Base-by-base conservation (phyloP, 2,329 filamentous ascomycete species). In the Magnaporthales sp. region DNA sequence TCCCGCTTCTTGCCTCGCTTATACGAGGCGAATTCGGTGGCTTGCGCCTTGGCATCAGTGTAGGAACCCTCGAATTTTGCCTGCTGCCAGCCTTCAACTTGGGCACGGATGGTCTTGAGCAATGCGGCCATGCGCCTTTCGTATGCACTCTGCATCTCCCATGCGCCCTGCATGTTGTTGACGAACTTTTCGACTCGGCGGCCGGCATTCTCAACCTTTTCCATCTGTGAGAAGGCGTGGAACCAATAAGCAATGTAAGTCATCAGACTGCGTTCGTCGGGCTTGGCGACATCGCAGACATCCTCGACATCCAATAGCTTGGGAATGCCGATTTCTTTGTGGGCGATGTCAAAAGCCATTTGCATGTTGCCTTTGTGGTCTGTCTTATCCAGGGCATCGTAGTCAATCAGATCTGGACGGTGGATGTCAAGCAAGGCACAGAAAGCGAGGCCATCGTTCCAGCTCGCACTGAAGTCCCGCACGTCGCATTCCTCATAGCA, bases 181-280 rank as follows among this genome's bases (percentile, higher is more conserved):
- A 99, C 91, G 74, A 99, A 99, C 79, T 99, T 99, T 80, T 99
- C 95, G 5, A 99, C 95, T 71, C 95, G 87, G 68, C 95, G 87
- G 5, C 95, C 95, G 4, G 95, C 95, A 75, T 99, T 99, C 78
- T 99, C 95, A 9, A 99, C 95, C 76, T 94, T 91, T 80, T 99
- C 95, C 89, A 99, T 96, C 75, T 98, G 94, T 31, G 94, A 98
- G 77, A 99, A 99, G 72, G 95, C 95, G 76, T 99, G 95, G 84
- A 99, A 99, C 95, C 95, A 99, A 82, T 99, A 99, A 70, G 95
- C 95, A 73, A 99, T 99, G 78, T 99, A 99, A 0, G 95, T 99
- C 95, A 99, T 99, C 75, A 99, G 84, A 76, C 91, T 96, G 72
- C 92, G 89, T 79, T 99, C 95, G 76, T 99, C 95, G 27, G 95